Percentiles rank a stretch among this genome's conserved stretches.
Conservation (phyloP, 306 rosid species). For the Lotus japonicus region DNA sequence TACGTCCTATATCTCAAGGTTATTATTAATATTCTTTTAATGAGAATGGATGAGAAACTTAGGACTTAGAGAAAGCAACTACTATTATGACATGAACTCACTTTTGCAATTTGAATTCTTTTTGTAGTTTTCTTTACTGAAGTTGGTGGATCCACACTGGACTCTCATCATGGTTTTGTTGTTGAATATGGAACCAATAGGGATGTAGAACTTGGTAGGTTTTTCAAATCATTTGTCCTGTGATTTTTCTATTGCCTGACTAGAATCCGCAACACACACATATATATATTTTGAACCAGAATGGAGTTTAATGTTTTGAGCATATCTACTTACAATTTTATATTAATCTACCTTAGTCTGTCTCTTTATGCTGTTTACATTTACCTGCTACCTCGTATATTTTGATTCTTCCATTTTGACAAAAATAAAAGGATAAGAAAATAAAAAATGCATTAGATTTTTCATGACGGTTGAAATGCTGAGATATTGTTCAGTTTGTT, state of each 20-base stretch:
- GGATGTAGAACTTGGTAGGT: slow-evolving; percentile 88
- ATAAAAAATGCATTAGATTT: neutral
- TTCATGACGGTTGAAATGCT: slow-evolving; percentile 11
- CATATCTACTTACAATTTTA: neutral
- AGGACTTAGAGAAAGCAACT: slow-evolving; percentile 2
- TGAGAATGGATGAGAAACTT: slow-evolving; percentile 12
- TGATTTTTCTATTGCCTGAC: neutral
- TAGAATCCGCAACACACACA: neutral
- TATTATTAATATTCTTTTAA: neutral
- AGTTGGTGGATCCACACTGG: slow-evolving; percentile 88
- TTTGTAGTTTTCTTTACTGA: slow-evolving; percentile 77
- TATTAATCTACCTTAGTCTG: neutral
- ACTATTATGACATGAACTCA: slow-evolving; percentile 10
- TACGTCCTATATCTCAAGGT: slow-evolving; percentile 77
- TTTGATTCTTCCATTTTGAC: neutral
- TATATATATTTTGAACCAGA: neutral
- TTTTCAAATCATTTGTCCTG: slow-evolving; percentile 3
- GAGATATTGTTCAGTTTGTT: neutral
- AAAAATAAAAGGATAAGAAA: neutral
- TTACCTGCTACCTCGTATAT: neutral
- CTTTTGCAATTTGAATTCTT: slow-evolving; percentile 20
- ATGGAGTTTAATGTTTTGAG: slow-evolving; percentile 1
- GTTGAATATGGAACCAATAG: slow-evolving; percentile 89
- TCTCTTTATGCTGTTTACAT: neutral
- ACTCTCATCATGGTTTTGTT: slow-evolving; percentile 94